Evolutionary conservation across 352 stramenopile species (phyloP).

Genomic region (Phytopythium kandeliae): DNA sequence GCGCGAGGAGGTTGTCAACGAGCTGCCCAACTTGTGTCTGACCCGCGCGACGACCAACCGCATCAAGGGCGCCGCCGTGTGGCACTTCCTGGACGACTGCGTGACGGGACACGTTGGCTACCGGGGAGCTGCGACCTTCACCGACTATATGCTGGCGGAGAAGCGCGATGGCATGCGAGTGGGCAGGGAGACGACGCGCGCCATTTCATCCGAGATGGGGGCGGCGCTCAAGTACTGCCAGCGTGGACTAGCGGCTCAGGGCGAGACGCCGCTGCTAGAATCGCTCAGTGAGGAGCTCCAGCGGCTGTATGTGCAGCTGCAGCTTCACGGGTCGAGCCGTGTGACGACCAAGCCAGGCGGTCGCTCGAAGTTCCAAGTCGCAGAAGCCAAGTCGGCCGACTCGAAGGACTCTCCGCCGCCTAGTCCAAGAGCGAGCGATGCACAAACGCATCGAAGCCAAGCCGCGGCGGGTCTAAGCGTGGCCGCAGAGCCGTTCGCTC

Average conservation of each 20-base stretch:
- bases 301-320: slow-evolving; percentile 28
- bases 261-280: slow-evolving; percentile 18
- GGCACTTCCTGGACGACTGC: slow-evolving; percentile 33
- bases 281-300: slow-evolving; percentile 24
- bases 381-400: no score
- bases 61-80: slow-evolving; percentile 32
- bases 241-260: slow-evolving; percentile 13
- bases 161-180: slow-evolving; percentile 21
- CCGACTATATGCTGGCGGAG: slow-evolving; percentile 21
- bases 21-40: slow-evolving; percentile 34
- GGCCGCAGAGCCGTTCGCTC: no score
- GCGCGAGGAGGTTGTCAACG: slow-evolving; percentile 23
- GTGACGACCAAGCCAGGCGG: no score
- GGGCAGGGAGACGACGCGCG: slow-evolving; percentile 14
- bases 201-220: slow-evolving; percentile 29
- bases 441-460: no score
- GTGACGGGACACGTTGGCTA: slow-evolving; percentile 21
- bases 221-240: slow-evolving; percentile 21
- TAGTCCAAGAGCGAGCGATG: no score
- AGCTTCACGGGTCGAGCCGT: no score
- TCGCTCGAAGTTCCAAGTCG: no score
- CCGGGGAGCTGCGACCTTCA: slow-evolving; percentile 16
- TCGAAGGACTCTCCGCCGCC: no score
- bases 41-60: slow-evolving; percentile 35
- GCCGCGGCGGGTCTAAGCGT: no score